Evolutionary conservation across 2,329 filamentous ascomycete genomes (phyloP).

Genomic region (Trichoderma pleuroti): DNA sequence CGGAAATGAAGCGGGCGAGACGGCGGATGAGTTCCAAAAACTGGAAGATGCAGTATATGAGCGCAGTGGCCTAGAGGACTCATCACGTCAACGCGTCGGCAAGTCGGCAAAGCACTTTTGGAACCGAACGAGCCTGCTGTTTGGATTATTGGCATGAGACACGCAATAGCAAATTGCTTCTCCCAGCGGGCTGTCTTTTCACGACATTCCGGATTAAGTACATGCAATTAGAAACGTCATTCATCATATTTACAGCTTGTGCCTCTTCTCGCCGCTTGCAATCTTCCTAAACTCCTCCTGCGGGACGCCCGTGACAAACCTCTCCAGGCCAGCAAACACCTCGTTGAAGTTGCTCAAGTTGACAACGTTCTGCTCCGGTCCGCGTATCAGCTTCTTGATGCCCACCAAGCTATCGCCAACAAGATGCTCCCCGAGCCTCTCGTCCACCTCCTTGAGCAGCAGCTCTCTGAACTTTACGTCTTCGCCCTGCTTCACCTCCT

Average conservation of each 20-base stretch:
- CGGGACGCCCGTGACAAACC: constrained; percentile 76
- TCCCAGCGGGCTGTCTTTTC: not conserved
- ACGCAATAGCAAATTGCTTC: not conserved
- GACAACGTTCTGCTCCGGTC: constrained; percentile 67
- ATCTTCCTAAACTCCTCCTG: constrained; percentile 87
- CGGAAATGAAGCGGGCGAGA: constrained; percentile 26
- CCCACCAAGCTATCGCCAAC: constrained; percentile 72
- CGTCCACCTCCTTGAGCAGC: constrained; percentile 77
- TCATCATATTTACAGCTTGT: constrained; percentile 69
- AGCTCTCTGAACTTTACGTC: constrained; percentile 64
- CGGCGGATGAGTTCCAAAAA: constrained; percentile 36
- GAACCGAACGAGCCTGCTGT: constrained; percentile 76
- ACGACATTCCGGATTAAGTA: not conserved
- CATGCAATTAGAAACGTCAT: not conserved
- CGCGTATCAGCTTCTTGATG: constrained; percentile 80
- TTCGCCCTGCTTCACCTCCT: constrained; percentile 54
- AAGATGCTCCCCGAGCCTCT: constrained; percentile 74
- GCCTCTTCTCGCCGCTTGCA: constrained; percentile 83
- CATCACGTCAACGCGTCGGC: constrained; percentile 50
- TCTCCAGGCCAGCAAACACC: constrained; percentile 78
- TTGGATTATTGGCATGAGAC: constrained; percentile 63
- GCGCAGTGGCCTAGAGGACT: constrained; percentile 48
- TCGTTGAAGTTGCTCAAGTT: constrained; percentile 78
- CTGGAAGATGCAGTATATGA: constrained; percentile 46
- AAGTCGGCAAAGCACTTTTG: constrained; percentile 73